phyloP scores from a whole-genome alignment of 306 rosid genomes.

The Cyclanthera cordifolia region DNA sequence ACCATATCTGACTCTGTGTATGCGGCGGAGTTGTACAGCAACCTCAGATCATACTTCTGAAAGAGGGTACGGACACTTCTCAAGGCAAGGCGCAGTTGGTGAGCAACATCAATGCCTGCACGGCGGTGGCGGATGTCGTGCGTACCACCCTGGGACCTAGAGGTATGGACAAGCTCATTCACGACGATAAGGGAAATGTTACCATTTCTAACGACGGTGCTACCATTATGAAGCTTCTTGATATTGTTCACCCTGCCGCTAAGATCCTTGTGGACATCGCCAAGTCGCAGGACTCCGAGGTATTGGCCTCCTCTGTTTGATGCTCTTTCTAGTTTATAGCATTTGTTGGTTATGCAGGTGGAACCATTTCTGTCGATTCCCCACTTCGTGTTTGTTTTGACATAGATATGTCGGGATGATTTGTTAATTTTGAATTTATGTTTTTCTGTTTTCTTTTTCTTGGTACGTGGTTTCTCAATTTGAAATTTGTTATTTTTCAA shows the following conservation, averaged over 20 bases:
- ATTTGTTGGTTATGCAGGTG: neutral
- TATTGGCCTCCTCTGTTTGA: neutral
- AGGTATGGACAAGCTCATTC: constrained; percentile 98
- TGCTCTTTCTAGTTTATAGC: neutral
- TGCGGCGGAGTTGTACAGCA: constrained; percentile 43
- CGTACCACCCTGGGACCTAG: constrained; percentile 86
- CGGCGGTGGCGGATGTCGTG: constrained; percentile 87
- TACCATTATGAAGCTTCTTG: constrained; percentile 93
- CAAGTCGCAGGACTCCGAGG: constrained; percentile 97
- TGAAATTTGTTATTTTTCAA: neutral
- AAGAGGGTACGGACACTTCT: constrained; percentile 94
- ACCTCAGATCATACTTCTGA: constrained; percentile 93
- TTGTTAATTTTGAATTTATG: neutral
- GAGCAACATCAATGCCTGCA: constrained; percentile 95
- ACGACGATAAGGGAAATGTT: constrained; percentile 75
- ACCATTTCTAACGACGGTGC: constrained; percentile 98
- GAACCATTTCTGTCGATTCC: neutral
- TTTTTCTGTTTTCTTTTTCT: neutral
- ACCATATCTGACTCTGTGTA: constrained; percentile 6
- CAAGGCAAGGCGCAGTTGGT: constrained; percentile 89
- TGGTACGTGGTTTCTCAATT: neutral
- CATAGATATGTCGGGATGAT: neutral
- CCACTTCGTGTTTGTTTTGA: neutral
- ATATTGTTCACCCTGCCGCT: constrained; percentile 90
- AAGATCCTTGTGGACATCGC: constrained; percentile 95